Evolutionary conservation across 805 yeast species (phyloP), one percentile per base, ranked within the genome.

Genomic region (Ogataea salicorniae): DNA sequence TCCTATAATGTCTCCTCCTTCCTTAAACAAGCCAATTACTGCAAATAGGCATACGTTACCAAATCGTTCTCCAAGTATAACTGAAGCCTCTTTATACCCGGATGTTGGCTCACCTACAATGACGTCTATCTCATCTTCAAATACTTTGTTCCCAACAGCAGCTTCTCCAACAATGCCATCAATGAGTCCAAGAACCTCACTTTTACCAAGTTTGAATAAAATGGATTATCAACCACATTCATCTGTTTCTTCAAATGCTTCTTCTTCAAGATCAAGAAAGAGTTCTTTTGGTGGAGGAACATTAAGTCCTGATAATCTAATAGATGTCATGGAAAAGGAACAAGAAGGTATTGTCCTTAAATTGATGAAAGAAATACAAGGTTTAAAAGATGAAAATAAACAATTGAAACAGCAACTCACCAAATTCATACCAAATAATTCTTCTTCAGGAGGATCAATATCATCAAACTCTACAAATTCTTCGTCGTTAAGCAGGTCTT

Each of bases 271-370:
- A 34, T 56, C 59, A 11, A 50, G 57, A 46, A 45, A 49, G 23
- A 54, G 57, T 3, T 54, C 56, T 1, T 41, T 52, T 29, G 47
- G 55, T 43, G 52, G 52, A 15, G 48, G 48, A 3, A 49, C 54
- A 7, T 36, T 69, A 37, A 67, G 66, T 36, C 68, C 72, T 8
- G 83, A 75, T 29, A 76, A 78, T 51, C 69, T 78, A 17, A 73
- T 80, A 36, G 82, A 80, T 58, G 60, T 73, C 34, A 78, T 84
- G 81, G 91, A 84, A 56, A 72, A 81, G 45, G 89, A 84, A 63
- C 90, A 84, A 61, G 91, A 84, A 58, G 87, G 86, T 2, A 81
- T 83, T 22, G 90, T 84, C 17, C 67, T 83, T 58, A 77, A 75
- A 60, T 67, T 84, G 38, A 83, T 82, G 79, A 74, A 76, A 46